A percentile compares a stretch with the other conserved stretches of the same genome.
phyloP scores from a whole-genome alignment of 306 rosid species.

The Mimosa bimucronata region DNA sequence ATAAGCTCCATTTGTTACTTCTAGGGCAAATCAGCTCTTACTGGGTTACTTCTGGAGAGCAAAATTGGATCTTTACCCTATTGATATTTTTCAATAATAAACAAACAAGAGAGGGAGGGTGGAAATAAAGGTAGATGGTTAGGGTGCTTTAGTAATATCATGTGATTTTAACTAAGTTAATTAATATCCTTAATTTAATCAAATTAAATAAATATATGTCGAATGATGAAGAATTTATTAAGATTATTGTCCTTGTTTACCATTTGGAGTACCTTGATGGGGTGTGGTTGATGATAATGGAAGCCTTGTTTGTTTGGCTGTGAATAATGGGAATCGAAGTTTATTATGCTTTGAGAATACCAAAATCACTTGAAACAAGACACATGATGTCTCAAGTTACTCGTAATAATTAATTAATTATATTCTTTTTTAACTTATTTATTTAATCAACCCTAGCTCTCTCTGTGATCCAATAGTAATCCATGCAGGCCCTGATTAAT shows the following conservation, averaged over 20 bases:
- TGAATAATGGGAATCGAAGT: conserved; percentile 41
- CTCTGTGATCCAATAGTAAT: conserved; percentile 40
- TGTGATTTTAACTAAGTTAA: too few relatives aligned
- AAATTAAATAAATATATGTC: too few relatives aligned
- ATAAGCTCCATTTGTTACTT: too few relatives aligned
- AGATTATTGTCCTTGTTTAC: not conserved
- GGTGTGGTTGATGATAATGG: conserved; percentile 24
- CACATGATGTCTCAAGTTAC: conserved; percentile 46
- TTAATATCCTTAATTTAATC: too few relatives aligned
- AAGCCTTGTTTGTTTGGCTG: conserved; percentile 14
- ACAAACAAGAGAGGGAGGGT: too few relatives aligned
- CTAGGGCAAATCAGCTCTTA: too few relatives aligned
- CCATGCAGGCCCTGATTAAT: conserved; percentile 38
- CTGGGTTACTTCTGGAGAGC: too few relatives aligned
- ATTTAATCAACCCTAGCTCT: conserved; percentile 5
- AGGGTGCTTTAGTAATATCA: too few relatives aligned
- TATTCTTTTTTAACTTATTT: not conserved
- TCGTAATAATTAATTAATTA: not conserved
- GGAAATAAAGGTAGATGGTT: too few relatives aligned
- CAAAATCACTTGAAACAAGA: conserved; percentile 55
- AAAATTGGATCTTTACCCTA: too few relatives aligned
- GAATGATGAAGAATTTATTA: not conserved
- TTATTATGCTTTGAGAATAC: conserved; percentile 56
- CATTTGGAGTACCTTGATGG: too few relatives aligned
- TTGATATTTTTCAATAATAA: too few relatives aligned